phyloP scores from a whole-genome alignment of 805 yeast species.

The Pichia cephalocereana region DNA sequence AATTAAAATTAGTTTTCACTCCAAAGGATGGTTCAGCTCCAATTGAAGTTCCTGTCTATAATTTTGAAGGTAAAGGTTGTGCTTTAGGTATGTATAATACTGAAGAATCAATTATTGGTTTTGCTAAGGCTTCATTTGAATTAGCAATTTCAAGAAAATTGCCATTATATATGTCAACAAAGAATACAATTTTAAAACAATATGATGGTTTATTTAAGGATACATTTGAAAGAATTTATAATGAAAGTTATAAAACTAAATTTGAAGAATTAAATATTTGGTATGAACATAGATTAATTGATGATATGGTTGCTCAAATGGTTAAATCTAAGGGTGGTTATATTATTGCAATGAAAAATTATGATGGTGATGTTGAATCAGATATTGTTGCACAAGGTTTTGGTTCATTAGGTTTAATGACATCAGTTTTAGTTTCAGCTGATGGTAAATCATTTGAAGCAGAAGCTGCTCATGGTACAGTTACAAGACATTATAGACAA shows the following conservation, averaged over 20 bases:
- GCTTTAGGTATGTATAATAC: slow-evolving; percentile 95
- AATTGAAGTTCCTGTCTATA: slow-evolving; percentile 51
- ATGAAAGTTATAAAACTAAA: slow-evolving; percentile 50
- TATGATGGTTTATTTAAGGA: slow-evolving; percentile 97
- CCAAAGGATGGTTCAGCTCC: slow-evolving; percentile 56
- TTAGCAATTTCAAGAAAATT: slow-evolving; percentile 71
- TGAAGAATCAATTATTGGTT: slow-evolving; percentile 79
- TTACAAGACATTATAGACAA: slow-evolving; percentile 93
- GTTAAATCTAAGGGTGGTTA: slow-evolving; percentile 91
- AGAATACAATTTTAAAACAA: slow-evolving; percentile 87
- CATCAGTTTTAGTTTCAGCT: slow-evolving; percentile 93
- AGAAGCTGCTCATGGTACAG: slow-evolving; percentile 99
- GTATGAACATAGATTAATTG: slow-evolving; percentile 95
- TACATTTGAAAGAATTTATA: slow-evolving; percentile 77
- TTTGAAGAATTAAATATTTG: slow-evolving; percentile 81
- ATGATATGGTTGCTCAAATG: slow-evolving; percentile 99
- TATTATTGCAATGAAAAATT: slow-evolving; percentile 93
- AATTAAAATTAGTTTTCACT: slow-evolving; percentile 65
- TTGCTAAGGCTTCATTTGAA: slow-evolving; percentile 89
- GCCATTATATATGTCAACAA: slow-evolving; percentile 82
- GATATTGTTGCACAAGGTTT: slow-evolving; percentile 98
- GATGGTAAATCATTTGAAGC: slow-evolving; percentile 93
- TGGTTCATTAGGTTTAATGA: slow-evolving; percentile 94
- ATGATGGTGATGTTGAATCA: slow-evolving; percentile 96
- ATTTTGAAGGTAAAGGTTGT: slow-evolving; percentile 67